Percentiles rank a stretch among this genome's conserved stretches.
Conservation (phyloP, 139 green algal species). For the Chlamydomonas sphaeroides region DNA sequence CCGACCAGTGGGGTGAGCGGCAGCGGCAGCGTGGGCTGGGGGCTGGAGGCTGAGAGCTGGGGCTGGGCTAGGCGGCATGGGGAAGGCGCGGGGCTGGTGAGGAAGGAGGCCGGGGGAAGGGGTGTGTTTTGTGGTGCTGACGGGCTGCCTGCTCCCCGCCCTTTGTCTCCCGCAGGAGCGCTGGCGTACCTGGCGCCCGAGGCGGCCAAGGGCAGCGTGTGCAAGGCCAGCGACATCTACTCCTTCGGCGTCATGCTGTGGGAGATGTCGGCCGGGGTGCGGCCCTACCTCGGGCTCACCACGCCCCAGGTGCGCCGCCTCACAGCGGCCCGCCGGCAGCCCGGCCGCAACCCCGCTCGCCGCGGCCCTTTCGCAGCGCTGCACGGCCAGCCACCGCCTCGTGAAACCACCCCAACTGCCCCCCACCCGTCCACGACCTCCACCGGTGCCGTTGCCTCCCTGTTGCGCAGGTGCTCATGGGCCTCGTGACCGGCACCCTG, state of each 20-base stretch:
- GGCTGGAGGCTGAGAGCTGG: neutral
- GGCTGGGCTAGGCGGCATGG: no score
- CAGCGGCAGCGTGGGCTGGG: neutral
- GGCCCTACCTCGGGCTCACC: conserved; percentile 41
- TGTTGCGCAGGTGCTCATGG: conserved; percentile 28
- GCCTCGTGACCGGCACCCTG: conserved; percentile 33
- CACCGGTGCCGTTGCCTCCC: no score
- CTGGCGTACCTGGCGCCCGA: conserved; percentile 29
- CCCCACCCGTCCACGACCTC: no score
- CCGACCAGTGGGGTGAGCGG: conserved; percentile 21
- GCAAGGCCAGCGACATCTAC: conserved; percentile 24
- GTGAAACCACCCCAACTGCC: no score
- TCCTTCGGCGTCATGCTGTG: conserved; percentile 44
- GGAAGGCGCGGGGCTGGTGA: no score
- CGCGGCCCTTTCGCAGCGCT: no score
- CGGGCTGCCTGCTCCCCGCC: no score
- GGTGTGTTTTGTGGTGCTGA: no score
- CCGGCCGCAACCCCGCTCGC: no score
- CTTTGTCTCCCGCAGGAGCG: neutral
- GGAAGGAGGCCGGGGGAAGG: no score
- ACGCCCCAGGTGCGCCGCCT: conserved; percentile 11
- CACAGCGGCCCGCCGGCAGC: no score
- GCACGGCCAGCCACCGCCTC: no score
- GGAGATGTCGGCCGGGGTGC: conserved; percentile 33
- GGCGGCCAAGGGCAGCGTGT: conserved; percentile 28